Evolutionary conservation across 257 asterid species (phyloP).

Genomic region (Przewalskia tangutica): DNA sequence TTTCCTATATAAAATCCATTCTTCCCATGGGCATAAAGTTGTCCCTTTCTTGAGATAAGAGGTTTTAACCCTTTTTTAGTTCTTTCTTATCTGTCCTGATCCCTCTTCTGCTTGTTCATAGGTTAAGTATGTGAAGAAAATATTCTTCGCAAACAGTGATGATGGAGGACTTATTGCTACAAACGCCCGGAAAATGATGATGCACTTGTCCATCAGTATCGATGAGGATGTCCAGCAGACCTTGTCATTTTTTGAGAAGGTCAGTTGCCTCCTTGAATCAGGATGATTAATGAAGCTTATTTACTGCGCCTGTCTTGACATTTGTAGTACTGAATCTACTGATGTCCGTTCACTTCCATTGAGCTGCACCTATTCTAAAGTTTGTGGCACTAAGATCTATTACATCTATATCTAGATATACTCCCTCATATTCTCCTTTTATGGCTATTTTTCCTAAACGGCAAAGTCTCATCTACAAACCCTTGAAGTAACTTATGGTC

Average conservation of each 20-base stretch:
- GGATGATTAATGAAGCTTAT: background rate
- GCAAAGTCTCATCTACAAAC: background rate
- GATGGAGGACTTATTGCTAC: conserved; percentile 41
- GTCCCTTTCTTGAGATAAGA: background rate
- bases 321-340: background rate
- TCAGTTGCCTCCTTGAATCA: conserved; percentile 10
- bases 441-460: background rate
- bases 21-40: background rate
- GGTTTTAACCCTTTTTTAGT: background rate
- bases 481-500: background rate
- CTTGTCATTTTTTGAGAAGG: conserved; percentile 87
- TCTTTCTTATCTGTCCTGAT: background rate
- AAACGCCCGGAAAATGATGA: conserved; percentile 81
- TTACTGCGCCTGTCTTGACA: background rate
- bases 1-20: background rate
- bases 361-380: background rate
- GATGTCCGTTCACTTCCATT: background rate
- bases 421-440: background rate
- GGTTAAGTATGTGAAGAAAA: conserved; percentile 82
- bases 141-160: conserved; percentile 61
- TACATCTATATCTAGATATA: background rate
- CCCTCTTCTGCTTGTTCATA: conserved; percentile 21
- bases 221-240: conserved; percentile 94
- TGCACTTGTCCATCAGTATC: conserved; percentile 52
- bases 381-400: background rate